Base-by-base conservation (phyloP, 1,284 basidiomycete genomes). In the Coriolopsis trogii region DNA sequence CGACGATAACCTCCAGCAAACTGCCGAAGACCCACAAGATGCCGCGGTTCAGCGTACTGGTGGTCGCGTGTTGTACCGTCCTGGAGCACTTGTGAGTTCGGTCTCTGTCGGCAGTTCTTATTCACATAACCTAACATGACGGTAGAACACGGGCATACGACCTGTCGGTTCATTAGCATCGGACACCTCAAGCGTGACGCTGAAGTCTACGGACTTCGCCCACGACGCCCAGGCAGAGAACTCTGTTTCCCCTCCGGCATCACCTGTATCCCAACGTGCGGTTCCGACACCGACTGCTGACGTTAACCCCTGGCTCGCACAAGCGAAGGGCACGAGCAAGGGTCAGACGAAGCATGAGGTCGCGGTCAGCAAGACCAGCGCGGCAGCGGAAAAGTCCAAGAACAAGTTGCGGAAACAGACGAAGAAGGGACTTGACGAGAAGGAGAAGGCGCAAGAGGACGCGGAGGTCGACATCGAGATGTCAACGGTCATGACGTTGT, bases 381-480 rank as follows among this genome's bases (percentile, higher is more conserved):
- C 73, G 6, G 65, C 74, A 1, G 69, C 74, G 24, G 78, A 83
- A 30, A 92, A 91, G 67, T 84, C 86, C 1, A 83, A 84, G 54
- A 80, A 84, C 65, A 82, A 82, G 61, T 74, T 94, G 30, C 56
- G 85, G 63, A 94, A 93, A 69, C 74, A 78, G 58, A 70, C 67
- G 30, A 71, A 68, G 59, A 85, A 85, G 61, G 69, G 71, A 8
- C 75, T 72, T 6, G 83, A 81, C 21, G 83, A 80, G 51, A 77
- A 75, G 53, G 78, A 74, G 53, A 80, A 78, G 52, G 80, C 77
- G 1, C 73, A 73, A 53, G 87, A 91, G 33, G 93, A 95, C 58
- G 90, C 88, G 0, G 68, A 71, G 4, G 82, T 96, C 16, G 92
- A 95, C 59, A 89, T 97, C 51, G 79, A 82, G 8, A 63, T 83